Percentiles rank a stretch among this genome's conserved stretches.
phyloP scores from a whole-genome alignment of 805 yeast species.

The Zygosaccharomyces rouxii region DNA sequence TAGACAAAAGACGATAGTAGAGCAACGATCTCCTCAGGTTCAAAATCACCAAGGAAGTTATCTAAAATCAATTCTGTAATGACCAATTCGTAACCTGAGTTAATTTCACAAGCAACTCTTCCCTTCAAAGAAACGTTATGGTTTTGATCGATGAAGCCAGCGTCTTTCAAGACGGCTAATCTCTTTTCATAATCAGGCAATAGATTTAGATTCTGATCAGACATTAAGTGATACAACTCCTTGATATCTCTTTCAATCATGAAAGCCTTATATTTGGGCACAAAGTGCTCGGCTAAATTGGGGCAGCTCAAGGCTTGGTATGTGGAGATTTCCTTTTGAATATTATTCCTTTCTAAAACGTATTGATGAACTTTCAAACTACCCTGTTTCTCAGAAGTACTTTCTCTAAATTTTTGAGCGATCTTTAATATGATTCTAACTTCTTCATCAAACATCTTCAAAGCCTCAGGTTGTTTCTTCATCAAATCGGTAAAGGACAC shows the following conservation, averaged over 20 bases:
- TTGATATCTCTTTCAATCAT: constrained; percentile 48
- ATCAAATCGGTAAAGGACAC: constrained; percentile 27
- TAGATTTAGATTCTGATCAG: constrained; percentile 84
- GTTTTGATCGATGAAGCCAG: constrained; percentile 74
- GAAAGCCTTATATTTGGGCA: constrained; percentile 44
- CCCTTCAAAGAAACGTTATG: constrained; percentile 77
- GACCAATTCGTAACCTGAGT: constrained; percentile 86
- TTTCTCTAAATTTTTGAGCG: constrained; percentile 25
- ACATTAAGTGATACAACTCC: constrained; percentile 54
- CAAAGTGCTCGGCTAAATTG: constrained; percentile 43
- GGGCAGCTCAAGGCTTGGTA: constrained; percentile 36
- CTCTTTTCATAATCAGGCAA: constrained; percentile 94
- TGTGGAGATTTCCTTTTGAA: constrained; percentile 18
- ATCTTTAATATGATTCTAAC: constrained; percentile 21
- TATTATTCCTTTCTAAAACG: constrained; percentile 27
- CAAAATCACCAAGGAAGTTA: constrained; percentile 87
- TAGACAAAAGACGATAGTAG: constrained; percentile 86
- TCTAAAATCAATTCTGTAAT: constrained; percentile 86
- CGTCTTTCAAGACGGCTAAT: constrained; percentile 65
- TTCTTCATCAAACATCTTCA: constrained; percentile 24
- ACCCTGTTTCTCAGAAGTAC: constrained; percentile 27
- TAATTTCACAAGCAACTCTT: constrained; percentile 87
- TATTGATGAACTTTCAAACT: constrained; percentile 32
- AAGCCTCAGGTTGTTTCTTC: constrained; percentile 27
- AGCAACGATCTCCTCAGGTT: constrained; percentile 96